Evolutionary conservation across 495 filamentous ascomycete genomes (phyloP).

Genomic region (Hypoxylon perforatum): DNA sequence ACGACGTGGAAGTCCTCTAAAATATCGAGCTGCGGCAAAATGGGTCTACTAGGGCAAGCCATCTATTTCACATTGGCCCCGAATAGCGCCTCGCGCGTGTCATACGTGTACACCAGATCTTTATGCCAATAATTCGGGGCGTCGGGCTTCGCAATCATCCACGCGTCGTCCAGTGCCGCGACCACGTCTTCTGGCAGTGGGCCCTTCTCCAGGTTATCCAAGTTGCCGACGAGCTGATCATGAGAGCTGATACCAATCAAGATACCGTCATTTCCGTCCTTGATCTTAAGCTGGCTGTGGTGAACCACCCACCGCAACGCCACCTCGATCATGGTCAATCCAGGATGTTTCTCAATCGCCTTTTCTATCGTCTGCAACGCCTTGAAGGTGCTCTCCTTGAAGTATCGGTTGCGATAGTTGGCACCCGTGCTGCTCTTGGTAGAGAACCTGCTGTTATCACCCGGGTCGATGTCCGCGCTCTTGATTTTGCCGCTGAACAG

Average conservation of each 20-base stretch:
- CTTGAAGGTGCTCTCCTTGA: constrained; percentile 80
- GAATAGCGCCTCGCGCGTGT: constrained; percentile 75
- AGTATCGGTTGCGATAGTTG: constrained; percentile 83
- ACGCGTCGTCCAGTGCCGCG: constrained; percentile 81
- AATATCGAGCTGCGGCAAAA: no score
- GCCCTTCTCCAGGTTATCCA: constrained; percentile 83
- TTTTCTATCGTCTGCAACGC: constrained; percentile 79
- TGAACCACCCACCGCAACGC: constrained; percentile 85
- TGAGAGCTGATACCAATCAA: constrained; percentile 82
- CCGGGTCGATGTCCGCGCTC: constrained; percentile 68
- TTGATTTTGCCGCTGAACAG: constrained; percentile 89
- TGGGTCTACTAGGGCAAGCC: no score
- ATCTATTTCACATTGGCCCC: constrained; percentile 49
- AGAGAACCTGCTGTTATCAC: constrained; percentile 73
- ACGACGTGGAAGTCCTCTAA: no score
- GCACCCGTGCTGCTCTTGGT: constrained; percentile 63
- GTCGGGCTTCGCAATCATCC: constrained; percentile 72
- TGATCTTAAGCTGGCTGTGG: constrained; percentile 82
- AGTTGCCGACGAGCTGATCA: constrained; percentile 78
- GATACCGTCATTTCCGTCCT: constrained; percentile 80
- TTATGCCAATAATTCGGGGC: constrained; percentile 80
- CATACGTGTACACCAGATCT: constrained; percentile 78
- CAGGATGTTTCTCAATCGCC: constrained; percentile 73
- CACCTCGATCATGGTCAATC: constrained; percentile 81
- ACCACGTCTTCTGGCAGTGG: constrained; percentile 88